Evolutionary conservation across 176 grass and related monocot genomes (phyloP).

Genomic region (Puya raimondii): DNA sequence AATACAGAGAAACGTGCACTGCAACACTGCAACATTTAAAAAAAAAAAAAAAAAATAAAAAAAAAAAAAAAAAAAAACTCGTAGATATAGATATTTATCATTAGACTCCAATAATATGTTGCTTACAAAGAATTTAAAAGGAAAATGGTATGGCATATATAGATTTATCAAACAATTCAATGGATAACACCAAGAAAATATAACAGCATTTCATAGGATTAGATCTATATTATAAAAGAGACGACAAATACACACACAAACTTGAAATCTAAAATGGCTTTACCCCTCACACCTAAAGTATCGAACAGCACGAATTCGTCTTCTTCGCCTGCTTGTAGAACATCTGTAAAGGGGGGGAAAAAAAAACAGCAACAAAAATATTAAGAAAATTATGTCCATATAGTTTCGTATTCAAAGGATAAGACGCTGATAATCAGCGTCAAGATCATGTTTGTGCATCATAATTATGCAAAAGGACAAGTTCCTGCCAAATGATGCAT

Average conservation of each 20-base stretch:
- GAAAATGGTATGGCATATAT: not conserved
- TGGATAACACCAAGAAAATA: not conserved
- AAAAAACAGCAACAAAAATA: constrained; percentile 8
- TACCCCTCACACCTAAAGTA: constrained; percentile 37
- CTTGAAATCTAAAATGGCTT: not conserved
- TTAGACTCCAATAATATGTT: no score
- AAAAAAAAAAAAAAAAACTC: no score
- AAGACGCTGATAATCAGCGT: no score
- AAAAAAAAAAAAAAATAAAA: no score
- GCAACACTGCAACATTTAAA: no score
- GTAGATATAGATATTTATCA: no score
- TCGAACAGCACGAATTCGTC: constrained; percentile 85
- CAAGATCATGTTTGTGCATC: no score
- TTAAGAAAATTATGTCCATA: not conserved
- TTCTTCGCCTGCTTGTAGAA: constrained; percentile 99
- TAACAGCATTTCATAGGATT: not conserved
- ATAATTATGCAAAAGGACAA: no score
- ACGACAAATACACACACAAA: not conserved
- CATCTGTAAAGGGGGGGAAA: constrained; percentile 46
- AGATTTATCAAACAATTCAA: not conserved
- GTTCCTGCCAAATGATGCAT: no score
- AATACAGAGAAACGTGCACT: no score
- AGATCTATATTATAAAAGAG: not conserved
- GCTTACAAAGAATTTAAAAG: not conserved
- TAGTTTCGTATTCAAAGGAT: no score